phyloP scores from a whole-genome alignment of 495 filamentous ascomycete species.

The Parachaetomium inaequale region DNA sequence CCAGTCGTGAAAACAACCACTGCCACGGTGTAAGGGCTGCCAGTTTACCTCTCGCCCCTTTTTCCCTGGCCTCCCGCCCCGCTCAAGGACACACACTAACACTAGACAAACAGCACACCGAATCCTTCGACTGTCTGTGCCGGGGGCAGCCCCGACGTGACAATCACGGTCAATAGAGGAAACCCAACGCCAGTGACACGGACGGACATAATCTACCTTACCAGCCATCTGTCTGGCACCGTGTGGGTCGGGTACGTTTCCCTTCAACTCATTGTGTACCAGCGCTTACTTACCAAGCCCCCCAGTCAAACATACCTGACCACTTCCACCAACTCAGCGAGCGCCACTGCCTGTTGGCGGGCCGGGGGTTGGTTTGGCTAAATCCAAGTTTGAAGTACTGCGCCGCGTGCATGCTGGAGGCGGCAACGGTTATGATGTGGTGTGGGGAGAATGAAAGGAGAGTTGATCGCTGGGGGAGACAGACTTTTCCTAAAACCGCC shows the following conservation, averaged over 20 bases:
- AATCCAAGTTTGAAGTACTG: neutral
- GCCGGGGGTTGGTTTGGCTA: constrained; percentile 39
- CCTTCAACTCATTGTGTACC: neutral
- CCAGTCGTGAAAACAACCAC: constrained; percentile 39
- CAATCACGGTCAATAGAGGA: constrained; percentile 35
- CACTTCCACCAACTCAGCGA: constrained; percentile 35
- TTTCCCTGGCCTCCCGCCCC: neutral
- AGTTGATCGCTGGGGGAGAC: too few species aligned
- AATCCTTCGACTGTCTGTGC: constrained; percentile 39
- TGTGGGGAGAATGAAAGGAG: too few species aligned
- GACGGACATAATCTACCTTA: constrained; percentile 39
- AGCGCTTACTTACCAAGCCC: neutral
- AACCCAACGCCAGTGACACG: constrained; percentile 33
- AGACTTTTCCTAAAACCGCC: too few species aligned
- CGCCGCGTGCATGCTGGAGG: neutral
- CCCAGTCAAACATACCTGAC: constrained; percentile 35
- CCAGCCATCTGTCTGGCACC: constrained; percentile 37
- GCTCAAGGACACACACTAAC: neutral
- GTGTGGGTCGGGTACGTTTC: constrained; percentile 38
- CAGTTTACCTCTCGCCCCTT: neutral
- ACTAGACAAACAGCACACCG: constrained; percentile 30
- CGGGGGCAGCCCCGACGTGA: constrained; percentile 29
- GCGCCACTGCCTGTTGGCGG: constrained; percentile 39
- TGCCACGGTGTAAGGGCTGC: constrained; percentile 38
- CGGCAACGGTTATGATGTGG: too few species aligned